These are phyloP conservation scores for Rhexocercosporidium sp. DNA, from an alignment of 2,329 filamentous ascomycete species.

Conservation along the genomic window DNA sequence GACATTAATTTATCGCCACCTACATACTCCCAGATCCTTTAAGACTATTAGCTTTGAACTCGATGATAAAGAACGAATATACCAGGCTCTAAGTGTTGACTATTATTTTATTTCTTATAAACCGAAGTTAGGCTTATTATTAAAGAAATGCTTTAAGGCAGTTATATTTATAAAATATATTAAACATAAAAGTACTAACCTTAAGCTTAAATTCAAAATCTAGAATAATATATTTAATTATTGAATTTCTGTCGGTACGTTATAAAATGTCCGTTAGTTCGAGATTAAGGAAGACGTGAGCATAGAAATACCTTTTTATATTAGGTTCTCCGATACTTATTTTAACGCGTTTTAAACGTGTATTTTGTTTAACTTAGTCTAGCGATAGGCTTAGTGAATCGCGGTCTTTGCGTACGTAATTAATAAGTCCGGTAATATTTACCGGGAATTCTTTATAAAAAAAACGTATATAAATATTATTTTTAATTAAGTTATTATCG, in stretches of 20 bases:
- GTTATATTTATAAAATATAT: slow-evolving; percentile 37
- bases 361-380: too few species aligned
- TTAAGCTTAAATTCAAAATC: slow-evolving; percentile 28
- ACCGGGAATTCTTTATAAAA: slow-evolving; percentile 29
- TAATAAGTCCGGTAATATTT: slow-evolving; percentile 25
- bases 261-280: too few species aligned
- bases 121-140: slow-evolving; percentile 33
- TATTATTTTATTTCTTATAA: slow-evolving; percentile 30
- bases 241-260: too few species aligned
- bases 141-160: slow-evolving; percentile 27
- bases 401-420: too few species aligned
- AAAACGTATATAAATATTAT: slow-evolving; percentile 35
- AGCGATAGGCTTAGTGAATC: too few species aligned
- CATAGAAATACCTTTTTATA: too few species aligned
- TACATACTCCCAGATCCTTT: slow-evolving; percentile 39
- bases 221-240: too few species aligned
- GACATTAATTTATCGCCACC: slow-evolving; percentile 46
- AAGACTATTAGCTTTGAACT: slow-evolving; percentile 42
- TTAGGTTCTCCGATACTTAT: too few species aligned
- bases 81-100: slow-evolving; percentile 29
- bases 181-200: slow-evolving; percentile 33
- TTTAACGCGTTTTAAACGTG: too few species aligned
- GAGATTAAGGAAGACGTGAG: too few species aligned
- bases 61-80: slow-evolving; percentile 42
- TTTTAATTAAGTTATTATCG: slow-evolving; percentile 32